Conservation (phyloP, 345 rosid species). For the Bruguiera parviflora region DNA sequence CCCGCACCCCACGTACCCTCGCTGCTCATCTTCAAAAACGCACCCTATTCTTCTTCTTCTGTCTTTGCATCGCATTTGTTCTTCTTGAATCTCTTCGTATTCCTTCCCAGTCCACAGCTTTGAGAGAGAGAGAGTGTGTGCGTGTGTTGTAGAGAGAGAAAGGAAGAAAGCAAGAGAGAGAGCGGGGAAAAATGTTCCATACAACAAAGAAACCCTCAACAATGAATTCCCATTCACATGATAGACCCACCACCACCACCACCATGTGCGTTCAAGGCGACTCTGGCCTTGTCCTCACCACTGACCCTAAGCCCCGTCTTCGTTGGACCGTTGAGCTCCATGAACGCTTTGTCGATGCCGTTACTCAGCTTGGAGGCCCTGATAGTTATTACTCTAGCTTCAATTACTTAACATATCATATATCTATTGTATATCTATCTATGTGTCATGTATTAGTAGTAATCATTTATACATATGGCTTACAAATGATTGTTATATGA, state of each 20-base stretch:
- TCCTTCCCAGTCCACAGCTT: slow-evolving; percentile 3
- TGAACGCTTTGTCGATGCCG: slow-evolving; percentile 91
- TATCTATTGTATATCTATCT: too few relatives aligned
- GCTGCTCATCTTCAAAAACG: slow-evolving; percentile 58
- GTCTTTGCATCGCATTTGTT: slow-evolving; percentile 81
- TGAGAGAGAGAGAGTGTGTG: not conserved
- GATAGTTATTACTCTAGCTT: slow-evolving; percentile 45
- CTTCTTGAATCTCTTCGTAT: slow-evolving; percentile 50
- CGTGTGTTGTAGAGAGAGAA: slow-evolving; percentile 13
- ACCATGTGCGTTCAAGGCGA: slow-evolving; percentile 90
- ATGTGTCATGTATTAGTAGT: too few relatives aligned
- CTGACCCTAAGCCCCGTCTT: slow-evolving; percentile 95
- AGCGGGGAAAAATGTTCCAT: slow-evolving; percentile 67
- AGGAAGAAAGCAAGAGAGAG: not conserved
- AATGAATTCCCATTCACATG: slow-evolving; percentile 71
- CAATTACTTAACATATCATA: not conserved
- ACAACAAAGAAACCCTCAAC: slow-evolving; percentile 75
- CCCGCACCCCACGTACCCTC: slow-evolving; percentile 13
- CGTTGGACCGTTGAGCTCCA: slow-evolving; percentile 98
- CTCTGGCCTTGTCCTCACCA: slow-evolving; percentile 86
- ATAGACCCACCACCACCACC: slow-evolving; percentile 44
- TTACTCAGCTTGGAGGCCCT: slow-evolving; percentile 90
- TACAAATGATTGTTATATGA: not conserved
- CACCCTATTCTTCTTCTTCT: slow-evolving; percentile 74
- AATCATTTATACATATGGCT: too few relatives aligned